Conservation (phyloP, 179 eudicot genomes). For the Silene coronaria region DNA sequence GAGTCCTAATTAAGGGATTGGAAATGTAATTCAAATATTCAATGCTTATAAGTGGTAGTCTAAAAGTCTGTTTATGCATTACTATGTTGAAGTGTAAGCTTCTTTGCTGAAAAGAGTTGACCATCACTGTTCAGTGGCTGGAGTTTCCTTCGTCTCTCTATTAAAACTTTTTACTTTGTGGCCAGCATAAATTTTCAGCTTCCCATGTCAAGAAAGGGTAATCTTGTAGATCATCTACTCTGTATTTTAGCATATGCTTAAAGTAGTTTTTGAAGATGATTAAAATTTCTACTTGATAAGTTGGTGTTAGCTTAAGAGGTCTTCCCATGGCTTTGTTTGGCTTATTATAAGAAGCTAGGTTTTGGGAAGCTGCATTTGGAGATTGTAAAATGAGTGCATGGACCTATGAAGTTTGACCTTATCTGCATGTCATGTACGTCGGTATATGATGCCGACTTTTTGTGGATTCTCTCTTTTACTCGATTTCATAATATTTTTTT, state of each 20-base stretch:
- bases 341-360: not conserved
- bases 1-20: not conserved
- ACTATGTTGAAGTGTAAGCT: not conserved
- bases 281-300: not conserved
- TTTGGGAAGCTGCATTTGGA: not conserved
- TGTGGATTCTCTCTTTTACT: not conserved
- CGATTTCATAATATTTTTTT: not conserved
- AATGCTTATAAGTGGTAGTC: not conserved
- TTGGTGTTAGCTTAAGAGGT: not conserved
- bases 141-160: not conserved
- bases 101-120: not conserved
- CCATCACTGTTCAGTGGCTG: not conserved
- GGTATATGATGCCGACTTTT: not conserved
- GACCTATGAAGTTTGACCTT: not conserved
- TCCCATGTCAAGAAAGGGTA: not conserved
- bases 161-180: not conserved
- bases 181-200: not conserved
- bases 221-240: not conserved
- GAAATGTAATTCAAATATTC: not conserved
- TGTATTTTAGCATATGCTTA: not conserved
- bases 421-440: not conserved
- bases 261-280: not conserved
- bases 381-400: not conserved
- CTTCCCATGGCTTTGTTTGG: not conserved
- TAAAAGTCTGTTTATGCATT: not conserved